phyloP scores from a whole-genome alignment of 1,139 yeast genomes.

The Barnettozyma hawaiiensis region DNA sequence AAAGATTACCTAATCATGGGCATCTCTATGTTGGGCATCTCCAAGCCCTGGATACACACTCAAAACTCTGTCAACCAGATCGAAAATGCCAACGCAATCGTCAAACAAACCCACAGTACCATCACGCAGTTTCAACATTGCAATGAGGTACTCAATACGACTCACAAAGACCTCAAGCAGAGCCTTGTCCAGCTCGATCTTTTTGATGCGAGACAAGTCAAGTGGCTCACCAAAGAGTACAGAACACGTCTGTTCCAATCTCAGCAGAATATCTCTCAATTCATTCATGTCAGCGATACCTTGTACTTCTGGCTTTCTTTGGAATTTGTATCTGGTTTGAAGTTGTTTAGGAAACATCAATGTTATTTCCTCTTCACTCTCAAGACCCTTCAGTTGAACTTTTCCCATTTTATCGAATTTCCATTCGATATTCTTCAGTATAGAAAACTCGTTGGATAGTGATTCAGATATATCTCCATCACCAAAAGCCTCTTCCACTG shows the following conservation, averaged over 20 bases:
- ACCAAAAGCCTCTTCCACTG: conserved; percentile 55
- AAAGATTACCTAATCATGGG: too few species aligned
- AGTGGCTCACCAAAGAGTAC: conserved; percentile 14
- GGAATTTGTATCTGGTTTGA: conserved; percentile 43
- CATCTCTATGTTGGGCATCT: too few species aligned
- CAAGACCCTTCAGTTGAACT: conserved; percentile 85
- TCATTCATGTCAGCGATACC: conserved; percentile 35
- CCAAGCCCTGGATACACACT: not conserved
- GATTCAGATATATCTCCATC: conserved; percentile 51
- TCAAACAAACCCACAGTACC: conserved; percentile 23
- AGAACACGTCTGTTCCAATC: conserved; percentile 41
- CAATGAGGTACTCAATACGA: conserved; percentile 41
- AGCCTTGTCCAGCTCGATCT: conserved; percentile 29
- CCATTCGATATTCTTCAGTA: conserved; percentile 67
- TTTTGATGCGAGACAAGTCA: conserved; percentile 32
- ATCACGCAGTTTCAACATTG: conserved; percentile 24
- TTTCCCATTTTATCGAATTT: conserved; percentile 74
- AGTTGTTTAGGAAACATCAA: conserved; percentile 68
- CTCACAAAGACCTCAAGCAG: conserved; percentile 43
- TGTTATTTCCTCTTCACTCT: conserved; percentile 85
- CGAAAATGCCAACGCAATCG: conserved; percentile 15
- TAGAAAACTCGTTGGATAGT: conserved; percentile 60
- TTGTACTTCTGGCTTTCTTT: conserved; percentile 23
- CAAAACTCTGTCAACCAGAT: conserved; percentile 12
- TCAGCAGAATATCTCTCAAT: conserved; percentile 42